Conservation (phyloP, 306 rosid genomes). For the Trifolium pratense region DNA sequence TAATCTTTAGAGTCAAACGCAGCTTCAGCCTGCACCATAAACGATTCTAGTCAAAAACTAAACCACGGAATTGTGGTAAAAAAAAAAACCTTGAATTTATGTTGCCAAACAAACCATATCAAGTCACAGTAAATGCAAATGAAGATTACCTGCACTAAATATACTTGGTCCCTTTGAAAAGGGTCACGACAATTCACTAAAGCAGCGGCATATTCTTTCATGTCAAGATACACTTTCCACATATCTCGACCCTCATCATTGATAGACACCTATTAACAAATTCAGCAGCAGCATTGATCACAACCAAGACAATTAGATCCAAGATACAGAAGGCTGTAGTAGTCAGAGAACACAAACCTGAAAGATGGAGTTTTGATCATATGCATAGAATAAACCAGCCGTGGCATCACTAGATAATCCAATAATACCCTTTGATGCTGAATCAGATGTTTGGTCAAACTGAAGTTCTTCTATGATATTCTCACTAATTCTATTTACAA, state of each 20-base stretch:
- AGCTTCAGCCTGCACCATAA: constrained; percentile 88
- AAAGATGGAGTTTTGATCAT: constrained; percentile 89
- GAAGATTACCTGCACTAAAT: constrained; percentile 72
- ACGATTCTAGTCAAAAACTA: constrained; percentile 46
- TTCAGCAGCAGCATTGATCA: constrained; percentile 39
- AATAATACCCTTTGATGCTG: constrained; percentile 84
- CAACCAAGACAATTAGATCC: constrained; percentile 34
- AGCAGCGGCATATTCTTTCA: constrained; percentile 93
- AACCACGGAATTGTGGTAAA: background rate
- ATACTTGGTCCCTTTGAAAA: constrained; percentile 95
- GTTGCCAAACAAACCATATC: constrained; percentile 20
- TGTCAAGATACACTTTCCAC: constrained; percentile 98
- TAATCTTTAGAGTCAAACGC: constrained; percentile 85
- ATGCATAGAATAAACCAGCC: constrained; percentile 95
- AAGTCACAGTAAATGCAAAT: constrained; percentile 24
- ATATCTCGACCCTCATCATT: constrained; percentile 94
- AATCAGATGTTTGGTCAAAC: constrained; percentile 87
- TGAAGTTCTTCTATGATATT: constrained; percentile 92
- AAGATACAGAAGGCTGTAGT: constrained; percentile 33
- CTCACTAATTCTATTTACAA: constrained; percentile 95
- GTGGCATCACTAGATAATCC: constrained; percentile 98
- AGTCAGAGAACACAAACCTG: constrained; percentile 67
- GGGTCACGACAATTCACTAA: constrained; percentile 91
- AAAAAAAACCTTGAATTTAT: constrained; percentile 22
- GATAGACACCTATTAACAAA: constrained; percentile 78